phyloP scores from a whole-genome alignment of 2,329 filamentous ascomycete species.

The Gnomoniopsis smithogilvyi region DNA sequence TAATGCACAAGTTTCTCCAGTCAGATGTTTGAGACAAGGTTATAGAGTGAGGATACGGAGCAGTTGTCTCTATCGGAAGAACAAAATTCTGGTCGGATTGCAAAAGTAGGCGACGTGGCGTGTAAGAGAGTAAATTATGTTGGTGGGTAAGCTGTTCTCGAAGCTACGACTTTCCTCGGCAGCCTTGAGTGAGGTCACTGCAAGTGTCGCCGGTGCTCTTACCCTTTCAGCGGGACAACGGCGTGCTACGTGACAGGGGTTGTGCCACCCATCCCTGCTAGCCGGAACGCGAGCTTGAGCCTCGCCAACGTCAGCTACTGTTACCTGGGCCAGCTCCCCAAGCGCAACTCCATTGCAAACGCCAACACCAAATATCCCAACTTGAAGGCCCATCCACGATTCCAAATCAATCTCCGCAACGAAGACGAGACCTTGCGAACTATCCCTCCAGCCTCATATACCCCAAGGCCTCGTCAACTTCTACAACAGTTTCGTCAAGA shows the following conservation, averaged over 20 bases:
- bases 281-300: constrained; percentile 4
- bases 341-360: background rate
- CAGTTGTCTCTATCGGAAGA: background rate
- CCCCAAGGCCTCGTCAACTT: background rate
- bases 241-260: constrained; percentile 1
- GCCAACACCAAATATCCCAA: background rate
- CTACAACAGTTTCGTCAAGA: constrained; percentile 19
- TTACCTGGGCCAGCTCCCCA: background rate
- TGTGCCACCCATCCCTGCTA: background rate
- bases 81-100: background rate
- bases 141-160: background rate
- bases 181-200: constrained; percentile 14
- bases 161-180: background rate
- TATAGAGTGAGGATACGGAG: background rate
- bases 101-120: background rate
- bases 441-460: background rate
- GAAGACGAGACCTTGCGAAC: background rate
- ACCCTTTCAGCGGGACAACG: constrained; percentile 1
- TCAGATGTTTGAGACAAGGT: background rate
- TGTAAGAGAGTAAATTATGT: background rate
- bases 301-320: constrained; percentile 16
- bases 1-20: background rate
- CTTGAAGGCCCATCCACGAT: constrained; percentile 2
- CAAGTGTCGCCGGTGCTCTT: constrained; percentile 10
- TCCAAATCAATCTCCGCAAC: background rate